Evolutionary conservation across 139 green algal species (phyloP).

Genomic region (Mesotaenium endlicherianum): DNA sequence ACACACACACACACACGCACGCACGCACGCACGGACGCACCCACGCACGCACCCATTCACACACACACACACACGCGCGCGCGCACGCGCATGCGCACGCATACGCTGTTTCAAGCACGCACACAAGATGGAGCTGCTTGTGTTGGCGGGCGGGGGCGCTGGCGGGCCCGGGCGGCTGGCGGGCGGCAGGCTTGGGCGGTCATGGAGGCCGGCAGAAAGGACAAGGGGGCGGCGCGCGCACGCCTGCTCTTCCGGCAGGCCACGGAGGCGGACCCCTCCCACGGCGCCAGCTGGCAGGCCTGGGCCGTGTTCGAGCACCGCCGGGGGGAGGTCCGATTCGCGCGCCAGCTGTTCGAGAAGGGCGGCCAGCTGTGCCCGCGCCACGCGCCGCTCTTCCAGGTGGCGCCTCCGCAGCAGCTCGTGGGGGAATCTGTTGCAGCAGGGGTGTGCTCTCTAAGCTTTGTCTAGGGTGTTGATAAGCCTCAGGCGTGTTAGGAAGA

Average conservation of each 20-base stretch:
- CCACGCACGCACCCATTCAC: neutral
- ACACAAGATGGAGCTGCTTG: neutral
- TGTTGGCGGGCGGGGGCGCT: neutral
- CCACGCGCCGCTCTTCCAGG: neutral
- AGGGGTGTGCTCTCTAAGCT: too few relatives aligned
- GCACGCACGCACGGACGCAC: too few relatives aligned
- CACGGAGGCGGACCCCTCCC: slow-evolving; percentile 10
- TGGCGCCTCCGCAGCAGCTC: too few relatives aligned
- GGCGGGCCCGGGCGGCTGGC: neutral
- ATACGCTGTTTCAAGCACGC: neutral
- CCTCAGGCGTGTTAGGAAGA: too few relatives aligned
- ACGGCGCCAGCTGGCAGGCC: slow-evolving; percentile 4
- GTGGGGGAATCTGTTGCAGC: too few relatives aligned
- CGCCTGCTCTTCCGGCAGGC: neutral
- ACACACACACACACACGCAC: too few relatives aligned
- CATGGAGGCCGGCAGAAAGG: slow-evolving; percentile 2
- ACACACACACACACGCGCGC: neutral
- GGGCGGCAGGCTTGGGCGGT: slow-evolving; percentile 1
- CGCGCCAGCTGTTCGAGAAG: slow-evolving; percentile 23
- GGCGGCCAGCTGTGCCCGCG: neutral
- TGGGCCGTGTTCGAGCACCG: slow-evolving; percentile 11
- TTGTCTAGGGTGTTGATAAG: too few relatives aligned
- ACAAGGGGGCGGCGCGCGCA: neutral
- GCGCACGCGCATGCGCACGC: neutral
- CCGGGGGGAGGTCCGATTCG: neutral